Conservation (phyloP, 2,329 filamentous ascomycete species). For the Ophiocordyceps camponoti-saundersi region DNA sequence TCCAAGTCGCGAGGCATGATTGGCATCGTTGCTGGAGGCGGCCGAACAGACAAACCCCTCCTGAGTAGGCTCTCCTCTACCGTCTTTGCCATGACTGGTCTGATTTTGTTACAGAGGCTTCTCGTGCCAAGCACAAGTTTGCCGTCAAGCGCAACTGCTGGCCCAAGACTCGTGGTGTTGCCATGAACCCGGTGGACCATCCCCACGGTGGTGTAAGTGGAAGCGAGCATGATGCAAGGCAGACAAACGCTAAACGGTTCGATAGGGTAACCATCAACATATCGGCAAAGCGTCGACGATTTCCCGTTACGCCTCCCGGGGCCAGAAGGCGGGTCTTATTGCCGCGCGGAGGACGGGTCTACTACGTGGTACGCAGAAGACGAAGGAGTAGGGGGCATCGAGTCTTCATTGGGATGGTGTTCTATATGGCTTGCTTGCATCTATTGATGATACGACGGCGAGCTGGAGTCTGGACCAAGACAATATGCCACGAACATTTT, state of each 20-base stretch:
- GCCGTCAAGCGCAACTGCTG: slow-evolving; percentile 99
- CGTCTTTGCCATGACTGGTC: neutral
- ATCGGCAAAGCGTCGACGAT: slow-evolving; percentile 99
- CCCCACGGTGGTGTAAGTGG: slow-evolving; percentile 73
- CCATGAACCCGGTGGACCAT: slow-evolving; percentile 99
- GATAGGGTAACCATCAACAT: slow-evolving; percentile 97
- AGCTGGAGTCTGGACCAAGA: slow-evolving; percentile 22
- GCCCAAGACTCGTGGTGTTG: slow-evolving; percentile 99
- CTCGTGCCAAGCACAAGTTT: slow-evolving; percentile 99
- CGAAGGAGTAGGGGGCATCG: slow-evolving; percentile 68
- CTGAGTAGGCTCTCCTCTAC: slow-evolving; percentile 47
- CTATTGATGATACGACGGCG: slow-evolving; percentile 33
- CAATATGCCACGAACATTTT: neutral
- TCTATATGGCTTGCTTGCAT: slow-evolving; percentile 43
- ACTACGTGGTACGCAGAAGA: slow-evolving; percentile 99
- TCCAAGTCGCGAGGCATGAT: slow-evolving; percentile 94
- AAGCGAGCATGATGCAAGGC: slow-evolving; percentile 1
- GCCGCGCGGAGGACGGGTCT: slow-evolving; percentile 99
- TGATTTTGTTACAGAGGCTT: slow-evolving; percentile 55
- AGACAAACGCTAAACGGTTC: slow-evolving; percentile 23
- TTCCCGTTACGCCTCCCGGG: slow-evolving; percentile 89
- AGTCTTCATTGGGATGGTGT: slow-evolving; percentile 48
- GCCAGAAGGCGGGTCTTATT: slow-evolving; percentile 99
- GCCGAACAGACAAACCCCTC: slow-evolving; percentile 98
- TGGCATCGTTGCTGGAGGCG: slow-evolving; percentile 97